Conservation (phyloP, 495 filamentous ascomycete genomes). For the Penicillium waksmanii region DNA sequence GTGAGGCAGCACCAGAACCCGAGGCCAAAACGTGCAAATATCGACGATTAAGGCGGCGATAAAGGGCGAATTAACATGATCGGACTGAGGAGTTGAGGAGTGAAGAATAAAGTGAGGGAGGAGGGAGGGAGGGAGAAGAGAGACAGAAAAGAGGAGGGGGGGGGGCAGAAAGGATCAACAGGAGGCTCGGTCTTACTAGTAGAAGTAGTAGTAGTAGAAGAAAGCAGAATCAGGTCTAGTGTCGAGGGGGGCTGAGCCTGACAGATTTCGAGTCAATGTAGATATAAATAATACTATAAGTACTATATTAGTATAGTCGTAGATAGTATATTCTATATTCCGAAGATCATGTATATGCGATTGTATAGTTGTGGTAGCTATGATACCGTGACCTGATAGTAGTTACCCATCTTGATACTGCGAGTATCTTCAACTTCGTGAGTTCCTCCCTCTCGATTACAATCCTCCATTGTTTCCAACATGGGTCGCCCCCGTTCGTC, state of each 20-base stretch:
- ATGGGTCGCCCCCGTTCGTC: conserved; percentile 4
- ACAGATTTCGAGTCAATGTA: background rate
- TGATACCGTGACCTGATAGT: background rate
- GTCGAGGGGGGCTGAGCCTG: conserved; percentile 28
- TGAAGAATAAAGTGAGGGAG: too few relatives aligned
- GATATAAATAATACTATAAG: background rate
- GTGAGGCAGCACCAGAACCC: background rate
- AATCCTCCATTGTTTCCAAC: background rate
- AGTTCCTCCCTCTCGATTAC: background rate
- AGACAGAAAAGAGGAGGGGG: conserved; percentile 5
- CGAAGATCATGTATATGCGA: too few relatives aligned
- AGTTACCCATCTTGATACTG: background rate
- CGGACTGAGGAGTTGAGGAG: conserved; percentile 8
- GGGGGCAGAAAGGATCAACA: conserved; percentile 31
- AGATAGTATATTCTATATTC: too few relatives aligned
- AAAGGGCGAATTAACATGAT: conserved; percentile 8
- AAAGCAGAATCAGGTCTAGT: conserved; percentile 25
- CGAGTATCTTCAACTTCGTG: too few relatives aligned
- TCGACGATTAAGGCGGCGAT: conserved; percentile 8
- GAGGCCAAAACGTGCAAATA: background rate
- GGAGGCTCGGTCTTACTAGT: conserved; percentile 27
- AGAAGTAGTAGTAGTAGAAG: background rate
- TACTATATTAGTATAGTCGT: too few relatives aligned
- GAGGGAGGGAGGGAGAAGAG: background rate
- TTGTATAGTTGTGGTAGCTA: too few relatives aligned